Base-by-base conservation (phyloP, 2,329 filamentous ascomycete genomes). In the Epichloe uncinata region DNA sequence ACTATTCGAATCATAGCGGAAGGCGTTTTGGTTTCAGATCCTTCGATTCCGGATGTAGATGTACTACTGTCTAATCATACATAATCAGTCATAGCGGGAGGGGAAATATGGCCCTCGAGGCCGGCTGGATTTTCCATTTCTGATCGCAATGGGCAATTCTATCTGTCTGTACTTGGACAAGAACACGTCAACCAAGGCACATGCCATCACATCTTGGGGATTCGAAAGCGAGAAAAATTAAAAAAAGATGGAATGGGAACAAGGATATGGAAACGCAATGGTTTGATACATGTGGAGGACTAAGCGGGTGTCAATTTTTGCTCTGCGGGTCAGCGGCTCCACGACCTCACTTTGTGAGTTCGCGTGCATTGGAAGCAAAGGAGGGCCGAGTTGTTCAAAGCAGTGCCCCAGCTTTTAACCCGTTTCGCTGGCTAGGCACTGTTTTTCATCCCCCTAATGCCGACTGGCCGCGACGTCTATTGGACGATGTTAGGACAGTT, bases 21-120 rank as follows among this genome's bases (percentile, higher is more conserved):
- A 70, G 71, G 73, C 72, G 73, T 76, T 75, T 76, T 75, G 67
- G 69, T 69, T 70, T 69, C 66, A 66, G 62, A 71, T 60, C 61
- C 67, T 67, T 70, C 64, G 64, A 69, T 67, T 67, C 64, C 68
- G 64, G 66, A 68, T 70, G 67, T 72, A 73, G 67, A 73, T 72
- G 69, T 73, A 72, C 64, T 67, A 66, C 64, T 65, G 66, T 72
- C 68, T 73, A 73, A 74, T 74, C 63, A 69, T 74, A 71, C 70
- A 74, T 70, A 68, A 65, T 65, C 57, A 58, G 53, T 45, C 52
- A 53, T 47, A 36, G 26, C 36, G 45, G 22, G 20, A 40, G 16
- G 42, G n/a, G 37, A 37, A 42, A 30, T 44, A 52, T 3, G n/a
- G 42, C 13, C 18, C 33, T 42, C 30, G 15, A 45, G 37, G 41